Base-by-base conservation (phyloP, 768 basidiomycete species). In the Fomitopsis pulvina region DNA sequence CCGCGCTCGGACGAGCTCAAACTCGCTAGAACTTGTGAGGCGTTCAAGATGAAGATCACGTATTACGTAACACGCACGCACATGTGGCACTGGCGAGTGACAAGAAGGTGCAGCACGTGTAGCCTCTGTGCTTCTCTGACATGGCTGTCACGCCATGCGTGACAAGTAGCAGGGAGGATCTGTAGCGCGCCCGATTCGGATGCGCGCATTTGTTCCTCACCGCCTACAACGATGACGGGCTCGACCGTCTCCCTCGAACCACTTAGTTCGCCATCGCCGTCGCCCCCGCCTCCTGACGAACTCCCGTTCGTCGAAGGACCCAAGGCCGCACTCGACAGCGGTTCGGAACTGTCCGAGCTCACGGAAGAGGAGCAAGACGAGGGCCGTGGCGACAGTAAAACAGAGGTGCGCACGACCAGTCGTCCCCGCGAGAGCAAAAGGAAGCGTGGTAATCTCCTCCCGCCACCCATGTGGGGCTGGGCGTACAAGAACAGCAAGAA, bases 381-480 rank as follows among this genome's bases (percentile, higher is more conserved):
- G 52, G 70, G 65, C 20, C 52, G 56, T 38, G 57, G 47, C 34
- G 56, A 52, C 40, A 57, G 60, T 47, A 51, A 28, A 24, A 62
- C 60, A 56, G 60, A 65, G 38, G 64, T 69, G 49, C 52, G 56
- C 34, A 22, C 47, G 14, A 45, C 51, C 41, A 45, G 22, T 52
- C 41, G 28, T 46, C 50, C 40, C 48, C 54, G 56, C 48, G 47
- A 52, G 47, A 75, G 70, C 63, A 79, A 80, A 60, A 76, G 81
- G 45, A 60, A 55, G 43, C 50, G 47, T n/a, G 48, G 60, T 18
- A 78, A 82, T 48, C 73, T 88, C 52, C 81, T 87, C 1, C 86
- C 88, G 25, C 81, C 81, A 29, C 79, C 79, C 47, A 91, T 90
- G 86, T 91, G 88, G 89, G 87, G 78, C 22, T 92, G 89, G 88